A percentile compares a stretch with the other conserved stretches of the same genome.
Conservation (phyloP, 1,284 basidiomycete genomes). For the Phellinidium pouzarii region DNA sequence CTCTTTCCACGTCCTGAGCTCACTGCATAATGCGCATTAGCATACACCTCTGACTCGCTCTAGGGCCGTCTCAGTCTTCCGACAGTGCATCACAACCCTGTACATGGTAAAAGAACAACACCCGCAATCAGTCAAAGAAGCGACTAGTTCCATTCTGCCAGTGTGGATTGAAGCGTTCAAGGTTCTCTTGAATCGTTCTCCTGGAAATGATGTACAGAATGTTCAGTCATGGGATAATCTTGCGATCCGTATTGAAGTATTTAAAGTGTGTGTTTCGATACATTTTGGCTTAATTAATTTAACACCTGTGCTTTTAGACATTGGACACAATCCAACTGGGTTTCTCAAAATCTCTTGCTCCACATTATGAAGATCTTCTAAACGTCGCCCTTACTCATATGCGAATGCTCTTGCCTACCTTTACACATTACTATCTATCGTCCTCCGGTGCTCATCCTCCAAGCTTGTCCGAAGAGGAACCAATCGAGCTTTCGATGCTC, state of each 20-base stretch:
- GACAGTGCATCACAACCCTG: constrained; percentile 83
- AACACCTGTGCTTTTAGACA: constrained; percentile 39
- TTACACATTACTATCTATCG: constrained; percentile 63
- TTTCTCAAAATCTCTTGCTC: constrained; percentile 63
- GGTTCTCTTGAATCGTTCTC: constrained; percentile 64
- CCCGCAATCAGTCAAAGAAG: constrained; percentile 79
- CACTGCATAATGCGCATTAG: constrained; percentile 38
- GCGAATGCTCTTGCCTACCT: constrained; percentile 56
- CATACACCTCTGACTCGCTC: constrained; percentile 78
- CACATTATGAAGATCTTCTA: constrained; percentile 58
- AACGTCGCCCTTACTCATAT: constrained; percentile 61
- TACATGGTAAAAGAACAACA: constrained; percentile 94
- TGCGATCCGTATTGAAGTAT: constrained; percentile 70
- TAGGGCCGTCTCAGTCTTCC: constrained; percentile 82
- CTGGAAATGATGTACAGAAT: constrained; percentile 51
- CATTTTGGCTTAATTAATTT: constrained; percentile 3
- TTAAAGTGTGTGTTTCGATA: constrained; percentile 46
- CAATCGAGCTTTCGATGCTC: constrained; percentile 71
- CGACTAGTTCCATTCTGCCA: constrained; percentile 74
- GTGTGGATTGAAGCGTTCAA: constrained; percentile 86
- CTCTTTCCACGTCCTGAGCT: constrained; percentile 10
- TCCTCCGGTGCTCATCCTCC: constrained; percentile 46
- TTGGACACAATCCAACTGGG: constrained; percentile 69
- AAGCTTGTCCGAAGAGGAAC: constrained; percentile 66
- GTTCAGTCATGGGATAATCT: constrained; percentile 71